Percentiles rank a stretch among this genome's conserved stretches.
phyloP scores from a whole-genome alignment of 2,329 filamentous ascomycete species.

The Keithomyces neogunnii region DNA sequence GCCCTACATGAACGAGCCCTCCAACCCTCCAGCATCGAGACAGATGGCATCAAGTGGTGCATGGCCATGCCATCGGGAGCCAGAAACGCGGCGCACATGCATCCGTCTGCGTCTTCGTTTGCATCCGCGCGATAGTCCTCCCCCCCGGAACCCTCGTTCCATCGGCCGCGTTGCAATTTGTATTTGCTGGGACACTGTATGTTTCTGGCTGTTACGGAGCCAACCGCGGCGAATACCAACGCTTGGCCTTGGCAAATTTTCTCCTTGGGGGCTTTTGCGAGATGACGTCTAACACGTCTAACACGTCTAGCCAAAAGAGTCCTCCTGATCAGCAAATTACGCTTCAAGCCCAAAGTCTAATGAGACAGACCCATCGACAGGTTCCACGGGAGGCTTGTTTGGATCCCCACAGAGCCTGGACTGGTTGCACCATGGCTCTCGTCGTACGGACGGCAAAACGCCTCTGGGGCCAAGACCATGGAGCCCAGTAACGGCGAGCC shows the following conservation, averaged over 20 bases:
- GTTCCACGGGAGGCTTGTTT: not conserved
- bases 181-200: not conserved
- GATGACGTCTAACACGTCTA: not conserved
- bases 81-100: too few species aligned
- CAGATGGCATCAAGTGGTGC: too few species aligned
- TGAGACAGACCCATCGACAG: not conserved
- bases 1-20: too few species aligned
- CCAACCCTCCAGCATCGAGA: too few species aligned
- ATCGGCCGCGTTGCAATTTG: too few species aligned
- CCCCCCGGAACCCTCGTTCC: too few species aligned
- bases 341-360: constrained; percentile 3
- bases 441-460: not conserved
- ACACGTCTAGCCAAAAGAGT: too few species aligned
- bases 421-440: not conserved
- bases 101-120: too few species aligned
- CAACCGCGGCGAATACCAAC: not conserved
- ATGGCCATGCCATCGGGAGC: too few species aligned
- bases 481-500: not conserved
- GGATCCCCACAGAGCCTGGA: not conserved
- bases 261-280: not conserved
- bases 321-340: not conserved
- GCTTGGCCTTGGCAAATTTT: not conserved
- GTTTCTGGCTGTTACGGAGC: not conserved
- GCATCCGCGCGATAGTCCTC: too few species aligned
- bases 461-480: not conserved